Conservation (phyloP, 495 filamentous ascomycete genomes). For the Xylaria scruposa region DNA sequence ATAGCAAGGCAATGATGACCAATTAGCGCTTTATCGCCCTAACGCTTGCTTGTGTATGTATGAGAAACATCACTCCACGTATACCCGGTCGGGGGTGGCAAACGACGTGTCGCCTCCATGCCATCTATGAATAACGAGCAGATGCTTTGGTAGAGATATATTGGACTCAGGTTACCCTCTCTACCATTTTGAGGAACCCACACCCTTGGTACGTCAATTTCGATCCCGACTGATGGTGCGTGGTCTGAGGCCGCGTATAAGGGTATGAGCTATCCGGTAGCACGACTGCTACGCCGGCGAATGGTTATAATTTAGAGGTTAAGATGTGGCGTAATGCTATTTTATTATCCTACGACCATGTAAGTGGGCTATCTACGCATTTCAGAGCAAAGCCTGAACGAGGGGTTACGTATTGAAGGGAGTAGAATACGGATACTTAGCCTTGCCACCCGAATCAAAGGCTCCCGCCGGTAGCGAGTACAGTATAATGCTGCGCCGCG, state of each 20-base stretch:
- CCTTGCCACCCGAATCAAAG: not conserved
- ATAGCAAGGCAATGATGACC: not conserved
- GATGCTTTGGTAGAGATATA: not conserved
- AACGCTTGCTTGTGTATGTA: not conserved
- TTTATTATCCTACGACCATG: not conserved
- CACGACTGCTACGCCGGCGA: not conserved
- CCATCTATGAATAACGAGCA: not conserved
- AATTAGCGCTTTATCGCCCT: not conserved
- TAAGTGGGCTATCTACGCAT: not conserved
- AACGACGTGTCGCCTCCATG: not conserved
- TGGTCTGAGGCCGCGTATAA: not conserved
- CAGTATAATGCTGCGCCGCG: not conserved
- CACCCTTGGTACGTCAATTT: not conserved
- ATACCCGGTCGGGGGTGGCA: not conserved
- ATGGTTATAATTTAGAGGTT: not conserved
- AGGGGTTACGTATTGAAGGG: not conserved
- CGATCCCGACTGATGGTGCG: not conserved
- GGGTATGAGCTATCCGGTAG: not conserved
- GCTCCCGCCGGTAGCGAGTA: not conserved
- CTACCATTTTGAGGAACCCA: not conserved
- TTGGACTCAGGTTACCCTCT: not conserved
- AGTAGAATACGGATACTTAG: not conserved
- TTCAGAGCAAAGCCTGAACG: not conserved
- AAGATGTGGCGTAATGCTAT: not conserved
- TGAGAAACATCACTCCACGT: not conserved